Evolutionary conservation across 1,284 basidiomycete genomes (phyloP), one percentile per base, ranked within the genome.

Genomic region (Rhodofomes roseus): DNA sequence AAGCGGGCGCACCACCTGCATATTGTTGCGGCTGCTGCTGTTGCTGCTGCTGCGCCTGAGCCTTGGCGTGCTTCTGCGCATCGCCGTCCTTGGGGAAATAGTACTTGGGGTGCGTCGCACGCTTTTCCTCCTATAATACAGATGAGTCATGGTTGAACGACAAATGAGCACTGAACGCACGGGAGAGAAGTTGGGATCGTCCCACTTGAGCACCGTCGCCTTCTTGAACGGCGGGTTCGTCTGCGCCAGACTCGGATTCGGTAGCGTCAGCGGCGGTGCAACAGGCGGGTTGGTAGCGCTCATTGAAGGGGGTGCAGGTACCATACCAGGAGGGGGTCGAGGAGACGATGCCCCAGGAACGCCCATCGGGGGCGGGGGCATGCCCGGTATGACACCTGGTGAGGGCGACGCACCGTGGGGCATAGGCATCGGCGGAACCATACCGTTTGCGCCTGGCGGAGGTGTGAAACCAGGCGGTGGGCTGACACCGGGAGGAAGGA

Each of bases 181-280:
- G 11, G 87, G 85, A 62, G 83, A 87, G 68, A 90, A 92, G 67
- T 93, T 92, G 0, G 90, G 77, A 68, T 93, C 87, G 22, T 77
- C 73, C 72, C 87, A 92, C 70, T 92, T 89, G 53, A 93, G 76
- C n/a, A 82, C 78, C 6, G 89, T 92, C 11, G 80, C 77, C 70
- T 92, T 90, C 80, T 93, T 93, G 70, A 91, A 85, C 2, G 83
- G 79, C 8, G 86, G 81, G 68, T 89, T 87, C 36, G 79, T 85
- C 74, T 92, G 86, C 48, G 79, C 76, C 63, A 87, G 68, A 23
- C 79, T 71, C 34, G 82, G 76, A 70, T 87, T 80, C 11, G 89
- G 86, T 60, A 89, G 71, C 16, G 75, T 80, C 18, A 86, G 78
- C 58, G 64, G 62, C 18, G 69, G 64, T 1, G 65, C 51, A 16